Percentiles rank a stretch among this genome's conserved stretches.
phyloP scores from a whole-genome alignment of 768 basidiomycete genomes.

The Termitomyces sp. region DNA sequence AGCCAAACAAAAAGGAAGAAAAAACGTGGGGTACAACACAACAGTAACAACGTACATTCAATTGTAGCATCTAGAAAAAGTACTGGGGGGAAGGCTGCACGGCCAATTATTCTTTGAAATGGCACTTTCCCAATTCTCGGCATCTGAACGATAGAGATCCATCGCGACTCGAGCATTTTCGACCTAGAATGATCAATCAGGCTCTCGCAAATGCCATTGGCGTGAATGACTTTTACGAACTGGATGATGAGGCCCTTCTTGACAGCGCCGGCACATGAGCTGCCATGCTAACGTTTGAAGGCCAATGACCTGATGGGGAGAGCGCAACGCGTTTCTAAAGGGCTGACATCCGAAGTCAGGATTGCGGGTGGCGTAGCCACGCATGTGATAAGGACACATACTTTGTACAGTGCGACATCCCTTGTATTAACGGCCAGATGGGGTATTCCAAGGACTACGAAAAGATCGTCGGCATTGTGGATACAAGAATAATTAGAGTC shows the following conservation, averaged over 20 bases:
- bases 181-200: conserved; percentile 38
- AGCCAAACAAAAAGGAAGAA: not conserved
- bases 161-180: conserved; percentile 70
- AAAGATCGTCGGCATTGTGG: conserved; percentile 6
- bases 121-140: conserved; percentile 62
- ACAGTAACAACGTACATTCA: conserved; percentile 24
- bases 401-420: conserved; percentile 75
- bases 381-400: conserved; percentile 14
- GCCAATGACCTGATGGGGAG: conserved; percentile 65
- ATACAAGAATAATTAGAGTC: conserved; percentile 5
- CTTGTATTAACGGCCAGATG: conserved; percentile 76
- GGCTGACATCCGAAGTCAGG: conserved; percentile 37
- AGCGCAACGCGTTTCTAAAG: conserved; percentile 67
- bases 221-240: conserved; percentile 39
- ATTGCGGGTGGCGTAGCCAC: conserved; percentile 15
- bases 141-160: conserved; percentile 55
- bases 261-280: conserved; percentile 75
- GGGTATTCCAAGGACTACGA: conserved; percentile 71
- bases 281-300: conserved; percentile 80
- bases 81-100: conserved; percentile 68
- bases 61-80: conserved; percentile 77
- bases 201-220: conserved; percentile 6
- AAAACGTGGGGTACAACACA: not conserved
- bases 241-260: conserved; percentile 68
- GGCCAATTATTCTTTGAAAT: conserved; percentile 69